Base-by-base conservation (phyloP, 2,329 filamentous ascomycete genomes). In the Claviceps monticola region DNA sequence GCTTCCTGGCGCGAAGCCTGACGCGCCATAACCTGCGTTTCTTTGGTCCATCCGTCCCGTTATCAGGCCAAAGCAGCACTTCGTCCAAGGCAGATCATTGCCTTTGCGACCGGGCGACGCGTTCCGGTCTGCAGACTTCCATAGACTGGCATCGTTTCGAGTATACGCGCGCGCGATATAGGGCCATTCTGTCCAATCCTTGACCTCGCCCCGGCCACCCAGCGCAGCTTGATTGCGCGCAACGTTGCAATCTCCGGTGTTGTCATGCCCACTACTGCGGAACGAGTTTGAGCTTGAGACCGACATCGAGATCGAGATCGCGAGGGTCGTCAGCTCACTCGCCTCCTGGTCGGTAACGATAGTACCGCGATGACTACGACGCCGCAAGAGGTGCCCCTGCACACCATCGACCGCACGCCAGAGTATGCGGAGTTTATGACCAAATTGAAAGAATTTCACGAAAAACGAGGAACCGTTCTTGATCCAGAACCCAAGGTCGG, bases 401-500 rank as follows among this genome's bases (percentile, higher is more conserved):
- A 73, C 60, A 54, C 62, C 51, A 79, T 83, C 66, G 76, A 82
- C 50, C 74, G 75, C 53, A 82, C 79, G 2, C 70, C 78, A 49
- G 87, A 93, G 68, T 88, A 88, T 68, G 78, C 84, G 52, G 81
- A 86, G 44, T 94, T 95, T 66, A 85, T 94, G 62, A 73, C 78
- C 58, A 81, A 83, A 61, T 71, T 94, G 52, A 76, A 74, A 49
- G 79, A 74, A 46, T 94, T 88, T 64, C 88, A 94, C 67, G 75
- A 83, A 60, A 80, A 87, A 66, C 80, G 88, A 69, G 88, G 88
- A 51, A 94, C 87, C 7, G 70, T 74, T 53, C 81, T 95, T 58
- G 88, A 94, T 55, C 75, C 83, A 34, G 84, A 90, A 64, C 88
- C 88, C 49, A 89, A 87, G 69, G 81, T 94, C 59, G 88, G 86